These are phyloP conservation scores for Fulvia fulva DNA, from an alignment of 2,329 filamentous ascomycete genomes.

Conservation along the genomic window DNA sequence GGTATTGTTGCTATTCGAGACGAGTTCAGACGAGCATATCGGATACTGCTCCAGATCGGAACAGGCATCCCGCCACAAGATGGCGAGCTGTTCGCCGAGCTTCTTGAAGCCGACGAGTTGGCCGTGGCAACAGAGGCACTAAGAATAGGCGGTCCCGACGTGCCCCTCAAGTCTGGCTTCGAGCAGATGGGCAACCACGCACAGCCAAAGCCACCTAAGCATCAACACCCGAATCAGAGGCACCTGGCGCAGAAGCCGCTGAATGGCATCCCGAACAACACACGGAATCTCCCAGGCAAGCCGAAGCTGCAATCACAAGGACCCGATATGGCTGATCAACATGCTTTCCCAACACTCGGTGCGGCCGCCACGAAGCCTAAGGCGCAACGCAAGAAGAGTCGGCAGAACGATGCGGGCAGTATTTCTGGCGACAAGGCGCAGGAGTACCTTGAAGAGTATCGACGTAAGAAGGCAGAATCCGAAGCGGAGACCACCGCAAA, in stretches of 20 bases:
- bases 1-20: constrained; percentile 78
- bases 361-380: constrained; percentile 8
- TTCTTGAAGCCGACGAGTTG: constrained; percentile 13
- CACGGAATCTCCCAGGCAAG: constrained; percentile 1
- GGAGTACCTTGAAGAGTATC: constrained; percentile 25
- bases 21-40: constrained; percentile 77
- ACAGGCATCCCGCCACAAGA: constrained; percentile 27
- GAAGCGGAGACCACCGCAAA: constrained; percentile 26
- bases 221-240: not conserved
- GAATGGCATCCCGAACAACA: not conserved
- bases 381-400: constrained; percentile 17
- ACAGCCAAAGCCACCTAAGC: not conserved
- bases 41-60: constrained; percentile 59
- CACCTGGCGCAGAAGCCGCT: not conserved
- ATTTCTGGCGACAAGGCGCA: constrained; percentile 27
- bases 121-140: constrained; percentile 4
- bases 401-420: constrained; percentile 12
- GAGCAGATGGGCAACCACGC: not conserved
- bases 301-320: constrained; percentile 2
- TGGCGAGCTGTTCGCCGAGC: constrained; percentile 15
- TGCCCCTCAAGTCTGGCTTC: not conserved
- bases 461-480: constrained; percentile 26
- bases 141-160: not conserved
- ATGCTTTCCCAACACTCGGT: constrained; percentile 28
- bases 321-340: constrained; percentile 22